Percentiles rank a stretch among this genome's conserved stretches.
These are phyloP conservation scores for Russula earlei DNA, from an alignment of 768 basidiomycete species.

Conservation along the genomic window DNA sequence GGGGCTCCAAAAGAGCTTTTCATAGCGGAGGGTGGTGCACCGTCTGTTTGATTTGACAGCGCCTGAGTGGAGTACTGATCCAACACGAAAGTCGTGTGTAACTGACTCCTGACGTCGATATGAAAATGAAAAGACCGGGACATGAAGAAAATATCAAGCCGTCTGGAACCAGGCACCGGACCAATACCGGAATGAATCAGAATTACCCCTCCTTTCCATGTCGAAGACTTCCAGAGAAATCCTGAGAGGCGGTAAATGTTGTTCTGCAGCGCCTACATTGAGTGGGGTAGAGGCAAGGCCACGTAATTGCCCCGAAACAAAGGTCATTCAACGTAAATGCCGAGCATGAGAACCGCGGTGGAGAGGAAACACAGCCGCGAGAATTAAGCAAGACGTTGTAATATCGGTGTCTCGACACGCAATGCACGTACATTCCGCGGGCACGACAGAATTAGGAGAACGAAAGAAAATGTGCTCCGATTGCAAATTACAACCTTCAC, in stretches of 20 bases:
- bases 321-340: not conserved
- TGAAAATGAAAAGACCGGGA: not conserved
- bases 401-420: not conserved
- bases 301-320: not conserved
- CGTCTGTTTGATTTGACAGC: not conserved
- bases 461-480: conserved; percentile 6
- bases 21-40: too few species aligned
- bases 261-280: not conserved
- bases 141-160: not conserved
- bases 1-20: not conserved
- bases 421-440: not conserved
- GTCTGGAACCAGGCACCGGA: not conserved
- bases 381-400: not conserved
- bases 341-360: not conserved
- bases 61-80: not conserved
- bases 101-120: too few species aligned
- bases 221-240: too few species aligned
- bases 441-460: not conserved
- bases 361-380: not conserved
- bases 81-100: too few species aligned
- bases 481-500: conserved; percentile 22
- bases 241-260: not conserved
- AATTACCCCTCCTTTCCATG: not conserved
- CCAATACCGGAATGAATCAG: not conserved
- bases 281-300: not conserved